phyloP scores from a whole-genome alignment of 2,329 filamentous ascomycete species.

The Acrodontium crateriforme region DNA sequence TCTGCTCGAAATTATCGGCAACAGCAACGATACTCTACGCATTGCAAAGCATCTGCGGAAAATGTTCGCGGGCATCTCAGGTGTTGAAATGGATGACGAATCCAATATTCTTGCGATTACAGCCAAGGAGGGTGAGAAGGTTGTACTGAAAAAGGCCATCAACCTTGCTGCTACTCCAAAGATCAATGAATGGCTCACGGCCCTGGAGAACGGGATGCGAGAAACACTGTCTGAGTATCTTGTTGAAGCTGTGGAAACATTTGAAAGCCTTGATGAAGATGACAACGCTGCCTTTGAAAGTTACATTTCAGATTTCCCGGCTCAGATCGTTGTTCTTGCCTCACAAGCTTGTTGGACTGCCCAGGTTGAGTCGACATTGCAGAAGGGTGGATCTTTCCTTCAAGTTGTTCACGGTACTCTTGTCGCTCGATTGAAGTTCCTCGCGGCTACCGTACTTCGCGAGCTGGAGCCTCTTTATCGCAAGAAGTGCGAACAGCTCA shows the following conservation, averaged over 20 bases:
- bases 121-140: conserved; percentile 86
- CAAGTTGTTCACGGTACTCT: conserved; percentile 64
- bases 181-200: conserved; percentile 97
- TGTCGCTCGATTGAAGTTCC: conserved; percentile 68
- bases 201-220: conserved; percentile 89
- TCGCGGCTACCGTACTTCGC: conserved; percentile 78
- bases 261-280: conserved; percentile 55
- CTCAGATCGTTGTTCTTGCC: conserved; percentile 88
- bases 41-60: conserved; percentile 99
- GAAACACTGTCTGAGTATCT: conserved; percentile 80
- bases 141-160: conserved; percentile 78
- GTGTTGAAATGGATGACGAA: conserved; percentile 82
- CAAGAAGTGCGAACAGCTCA: conserved; percentile 96
- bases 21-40: conserved; percentile 91
- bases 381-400: conserved; percentile 55
- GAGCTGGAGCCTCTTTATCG: conserved; percentile 76
- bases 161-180: conserved; percentile 85
- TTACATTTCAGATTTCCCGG: conserved; percentile 78
- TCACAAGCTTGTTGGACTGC: conserved; percentile 91
- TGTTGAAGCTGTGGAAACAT: conserved; percentile 71
- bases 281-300: conserved; percentile 56
- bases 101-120: conserved; percentile 74
- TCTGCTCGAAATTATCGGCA: conserved; percentile 95
- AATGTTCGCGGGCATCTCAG: conserved; percentile 96
- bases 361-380: conserved; percentile 64